Evolutionary conservation across 345 rosid genomes (phyloP), one percentile per base, ranked within the genome.

Genomic region (Kandelia obovata): DNA sequence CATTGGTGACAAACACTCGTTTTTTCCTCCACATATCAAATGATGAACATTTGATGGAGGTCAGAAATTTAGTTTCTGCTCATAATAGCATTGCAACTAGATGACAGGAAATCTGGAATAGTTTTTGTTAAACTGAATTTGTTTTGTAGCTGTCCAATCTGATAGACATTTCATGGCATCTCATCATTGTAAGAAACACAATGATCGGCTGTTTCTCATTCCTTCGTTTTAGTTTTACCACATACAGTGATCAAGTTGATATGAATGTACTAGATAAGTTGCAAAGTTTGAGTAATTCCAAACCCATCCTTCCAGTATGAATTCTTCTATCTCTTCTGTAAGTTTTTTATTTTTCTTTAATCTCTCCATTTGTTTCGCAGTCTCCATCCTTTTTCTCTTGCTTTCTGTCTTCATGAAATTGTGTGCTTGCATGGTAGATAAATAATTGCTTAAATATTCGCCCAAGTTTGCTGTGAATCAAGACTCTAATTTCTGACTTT

Each of bases 41-140:
- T 72, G 75, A 65, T 32, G 75, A 72, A 72, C 75, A 72, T 65
- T 58, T 72, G 75, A 62, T 62, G 73, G 77, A 74, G 72, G 68
- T 74, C 77, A 87, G 83, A 79, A 88, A 81, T 76, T 78, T 90
- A 66, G 83, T 84, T 80, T 86, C 90, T 79, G 80, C 83, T 56
- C 82, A 82, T 73, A 81, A 80, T 78, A 77, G 81, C 63, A 73
- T 83, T 65, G 73, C 83, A 34, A 69, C 76, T 75, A 91, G 91
- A 77, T 81, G 85, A 81, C 78, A 47, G 58, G 67, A 73, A 72
- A 71, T 61, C 27, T 23, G 27, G 37, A 47, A 49, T 68, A 53
- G 32, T 52, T 53, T 27, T 60, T 20, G 31, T 26, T 53, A 51
- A 55, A 64, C 76, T 73, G 76, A 57, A 55, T 75, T 80, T 81